phyloP scores from a whole-genome alignment of 495 filamentous ascomycete species.

The Sporormia fimetaria region DNA sequence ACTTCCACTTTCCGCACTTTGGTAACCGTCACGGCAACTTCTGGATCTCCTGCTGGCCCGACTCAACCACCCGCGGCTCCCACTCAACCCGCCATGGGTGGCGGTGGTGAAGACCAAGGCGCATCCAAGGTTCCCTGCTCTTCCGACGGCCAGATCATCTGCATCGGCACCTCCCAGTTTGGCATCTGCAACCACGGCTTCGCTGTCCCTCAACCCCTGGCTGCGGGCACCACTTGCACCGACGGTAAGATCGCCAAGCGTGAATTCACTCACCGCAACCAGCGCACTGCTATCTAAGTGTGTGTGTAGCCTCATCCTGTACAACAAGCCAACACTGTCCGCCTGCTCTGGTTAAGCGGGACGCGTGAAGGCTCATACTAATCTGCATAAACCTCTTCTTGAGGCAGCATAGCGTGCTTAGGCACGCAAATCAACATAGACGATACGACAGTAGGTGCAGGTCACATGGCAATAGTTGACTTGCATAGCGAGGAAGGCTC shows the following conservation, averaged over 20 bases:
- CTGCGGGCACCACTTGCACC: slow-evolving; percentile 30
- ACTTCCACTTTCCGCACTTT: background rate
- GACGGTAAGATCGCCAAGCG: slow-evolving; percentile 25
- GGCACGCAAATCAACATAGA: too few relatives aligned
- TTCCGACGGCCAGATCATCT: slow-evolving; percentile 24
- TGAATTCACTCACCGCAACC: slow-evolving; percentile 10
- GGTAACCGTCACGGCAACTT: slow-evolving; percentile 3
- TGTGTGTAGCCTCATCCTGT: too few relatives aligned
- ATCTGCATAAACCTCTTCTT: too few relatives aligned
- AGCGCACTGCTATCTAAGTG: slow-evolving; percentile 9
- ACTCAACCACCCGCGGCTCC: slow-evolving; percentile 9
- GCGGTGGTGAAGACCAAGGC: too few relatives aligned
- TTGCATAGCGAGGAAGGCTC: too few relatives aligned
- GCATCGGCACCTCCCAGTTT: slow-evolving; percentile 27
- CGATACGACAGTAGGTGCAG: too few relatives aligned
- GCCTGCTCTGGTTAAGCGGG: too few relatives aligned
- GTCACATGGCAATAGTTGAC: too few relatives aligned
- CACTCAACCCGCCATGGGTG: slow-evolving; percentile 7
- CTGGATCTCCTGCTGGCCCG: background rate
- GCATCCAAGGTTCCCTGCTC: too few relatives aligned
- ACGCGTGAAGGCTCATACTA: too few relatives aligned
- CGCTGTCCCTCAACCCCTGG: slow-evolving; percentile 27
- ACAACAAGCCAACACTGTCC: background rate
- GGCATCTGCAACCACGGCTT: slow-evolving; percentile 30
- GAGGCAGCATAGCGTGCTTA: too few relatives aligned